phyloP scores from a whole-genome alignment of 192 early-diverging fungal genomes.

The Phycomyces blakesleeanus region DNA sequence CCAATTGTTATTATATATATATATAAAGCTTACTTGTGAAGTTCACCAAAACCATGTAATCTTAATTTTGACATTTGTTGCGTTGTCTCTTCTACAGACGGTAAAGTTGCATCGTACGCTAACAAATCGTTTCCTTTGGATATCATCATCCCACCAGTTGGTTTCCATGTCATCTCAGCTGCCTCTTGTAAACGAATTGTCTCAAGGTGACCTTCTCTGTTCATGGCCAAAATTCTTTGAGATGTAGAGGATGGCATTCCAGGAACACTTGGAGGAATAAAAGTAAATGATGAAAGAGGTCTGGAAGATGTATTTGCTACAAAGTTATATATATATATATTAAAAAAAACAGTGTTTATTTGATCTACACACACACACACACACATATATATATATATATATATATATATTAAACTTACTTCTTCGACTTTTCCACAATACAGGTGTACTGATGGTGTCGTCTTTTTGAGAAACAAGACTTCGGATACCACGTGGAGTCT shows the following conservation, averaged over 20 bases:
- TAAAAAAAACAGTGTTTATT: not conserved
- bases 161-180: slow-evolving; percentile 49
- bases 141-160: slow-evolving; percentile 45
- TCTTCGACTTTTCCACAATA: slow-evolving; percentile 40
- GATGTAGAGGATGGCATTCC: slow-evolving; percentile 33
- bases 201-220: slow-evolving; percentile 52
- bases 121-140: slow-evolving; percentile 34
- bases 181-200: slow-evolving; percentile 49
- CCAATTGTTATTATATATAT: not conserved
- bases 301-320: slow-evolving; percentile 38
- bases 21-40: not conserved
- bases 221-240: slow-evolving; percentile 48
- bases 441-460: slow-evolving; percentile 1
- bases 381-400: not conserved
- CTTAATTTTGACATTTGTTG: not conserved
- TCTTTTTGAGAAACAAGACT: not conserved
- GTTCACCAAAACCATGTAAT: not conserved
- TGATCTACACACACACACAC: not conserved
- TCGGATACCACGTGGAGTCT: not conserved
- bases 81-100: not conserved
- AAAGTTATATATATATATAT: not conserved
- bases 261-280: slow-evolving; percentile 34
- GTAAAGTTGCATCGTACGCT: not conserved
- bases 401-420: slow-evolving; percentile 17
- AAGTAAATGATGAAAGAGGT: slow-evolving; percentile 46